Evolutionary conservation across 768 basidiomycete species (phyloP), one percentile per base, ranked within the genome.

Genomic region (Cystofilobasidium capitatum): DNA sequence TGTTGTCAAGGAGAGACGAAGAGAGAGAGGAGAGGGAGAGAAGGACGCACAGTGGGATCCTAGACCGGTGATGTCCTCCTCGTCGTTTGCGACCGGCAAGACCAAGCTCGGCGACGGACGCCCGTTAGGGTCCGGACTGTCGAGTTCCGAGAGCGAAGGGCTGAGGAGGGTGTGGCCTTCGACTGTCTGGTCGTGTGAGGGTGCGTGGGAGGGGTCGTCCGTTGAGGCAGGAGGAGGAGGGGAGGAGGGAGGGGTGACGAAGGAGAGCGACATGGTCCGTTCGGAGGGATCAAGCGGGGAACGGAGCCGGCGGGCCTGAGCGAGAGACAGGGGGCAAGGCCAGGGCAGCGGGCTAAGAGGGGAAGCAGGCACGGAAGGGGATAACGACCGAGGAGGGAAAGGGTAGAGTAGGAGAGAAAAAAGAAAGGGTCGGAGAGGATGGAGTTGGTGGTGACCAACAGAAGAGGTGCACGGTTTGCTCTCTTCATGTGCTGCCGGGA

Each of bases 171-270:
- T 37, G n/a, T 29, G 26, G 7, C 5, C 26, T 26, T 24, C 26
- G 45, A 24, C 24, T 14, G 13, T n/a, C n/a, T n/a, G n/a, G n/a
- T n/a, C n/a, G n/a, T n/a, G n/a, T n/a, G n/a, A n/a, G n/a, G n/a
- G n/a, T 8, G 35, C 40, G 14, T n/a, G 26, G 40, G 8, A 22
- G 40, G 59, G 14, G 71, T 64, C 64, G 69, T n/a, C n/a, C n/a
- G n/a, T n/a, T n/a, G n/a, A n/a, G n/a, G n/a, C n/a, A n/a, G n/a
- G n/a, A n/a, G n/a, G n/a, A n/a, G n/a, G n/a, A n/a, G 71, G 62
- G 36, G 62, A 45, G 65, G 70, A 69, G 62, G 72, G 59, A 67
- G 37, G 39, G 65, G 70, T 39, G 7, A 54, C n/a, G 36, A 54
- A 49, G 14, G 63, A 49, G 29, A 49, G 29, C 45, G 63, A 37